Percentiles rank a stretch among this genome's conserved stretches.
These are phyloP conservation scores for Hippophae rhamnoides DNA, from an alignment of 306 rosid genomes.

Conservation along the genomic window DNA sequence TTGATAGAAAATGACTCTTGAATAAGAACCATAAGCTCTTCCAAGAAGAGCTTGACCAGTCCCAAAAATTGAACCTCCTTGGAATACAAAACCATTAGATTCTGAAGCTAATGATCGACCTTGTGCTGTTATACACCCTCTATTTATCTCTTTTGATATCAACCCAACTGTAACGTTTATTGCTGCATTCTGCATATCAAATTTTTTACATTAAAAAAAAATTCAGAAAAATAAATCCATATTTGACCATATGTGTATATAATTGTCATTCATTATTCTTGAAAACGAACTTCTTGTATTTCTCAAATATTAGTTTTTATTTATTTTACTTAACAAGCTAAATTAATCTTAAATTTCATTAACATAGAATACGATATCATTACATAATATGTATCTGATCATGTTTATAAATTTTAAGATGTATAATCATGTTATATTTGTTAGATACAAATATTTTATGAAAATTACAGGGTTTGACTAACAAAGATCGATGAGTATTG, in stretches of 20 bases:
- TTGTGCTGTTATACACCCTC: slow-evolving; percentile 37
- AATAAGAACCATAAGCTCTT: slow-evolving; percentile 34
- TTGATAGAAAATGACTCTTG: slow-evolving; percentile 32
- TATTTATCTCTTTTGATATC: background rate
- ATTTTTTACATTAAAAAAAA: too few species aligned
- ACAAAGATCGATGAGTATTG: too few species aligned
- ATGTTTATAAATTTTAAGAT: background rate
- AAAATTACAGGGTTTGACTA: too few species aligned
- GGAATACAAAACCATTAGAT: slow-evolving; percentile 32
- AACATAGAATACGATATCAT: too few species aligned
- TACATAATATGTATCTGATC: too few species aligned
- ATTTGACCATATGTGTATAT: background rate
- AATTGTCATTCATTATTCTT: too few species aligned
- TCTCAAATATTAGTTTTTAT: too few species aligned
- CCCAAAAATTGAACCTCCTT: slow-evolving; percentile 18
- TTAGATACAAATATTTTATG: background rate
- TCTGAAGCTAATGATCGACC: slow-evolving; percentile 9
- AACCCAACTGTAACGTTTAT: slow-evolving; percentile 13
- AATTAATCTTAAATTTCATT: too few species aligned
- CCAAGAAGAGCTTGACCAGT: slow-evolving; percentile 16
- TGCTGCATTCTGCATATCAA: slow-evolving; percentile 14
- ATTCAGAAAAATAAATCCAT: too few species aligned
- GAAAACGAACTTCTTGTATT: too few species aligned
- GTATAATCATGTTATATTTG: too few species aligned
- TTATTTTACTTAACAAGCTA: too few species aligned